Evolutionary conservation across 768 basidiomycete species (phyloP), one percentile per base, ranked within the genome.

Genomic region (Scleroderma bovista): DNA sequence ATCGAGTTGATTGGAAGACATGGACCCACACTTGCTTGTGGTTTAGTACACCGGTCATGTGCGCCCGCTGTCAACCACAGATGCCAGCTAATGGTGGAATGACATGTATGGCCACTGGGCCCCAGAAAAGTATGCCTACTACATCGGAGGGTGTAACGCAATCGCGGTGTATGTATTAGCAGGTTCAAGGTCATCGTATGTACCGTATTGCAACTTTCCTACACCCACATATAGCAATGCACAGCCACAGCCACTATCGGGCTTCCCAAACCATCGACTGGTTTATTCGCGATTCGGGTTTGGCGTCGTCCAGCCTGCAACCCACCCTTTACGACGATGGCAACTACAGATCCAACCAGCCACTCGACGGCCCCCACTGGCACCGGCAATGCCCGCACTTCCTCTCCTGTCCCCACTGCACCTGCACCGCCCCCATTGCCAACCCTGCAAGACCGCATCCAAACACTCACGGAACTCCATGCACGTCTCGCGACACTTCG

Each of bases 391-490:
- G 19, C 13, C 6, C 40, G 23, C 11, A 31, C 45, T 22, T 32
- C n/a, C 32, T 50, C 52, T 42, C 38, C 46, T 24, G 36, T 19
- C 12, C 47, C 51, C 33, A 51, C 47, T 13, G 33, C 45, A 24
- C 41, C 41, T 6, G 24, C 41, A 29, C n/a, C 23, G 17, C 23
- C 41, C 2, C 16, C 41, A 43, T 13, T 23, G 15, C 56, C 60
- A 29, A 70, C 54, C 19, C 67, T 77, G 37, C 67, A 74, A 52
- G 67, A 62, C 5, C 74, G 74, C 55, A 73, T 82, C 20, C 69
- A 77, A 48, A 62, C 71, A 1, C 67, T 82, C 15, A 69, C 72
- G 9, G 74, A 78, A 31, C 59, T 80, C 17, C 72, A 75, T 39
- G 66, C 54, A 43, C 71, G 74, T 6, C 51, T 83, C 9, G 72